Base-by-base conservation (phyloP, 306 rosid species). In the Rosa persica region DNA sequence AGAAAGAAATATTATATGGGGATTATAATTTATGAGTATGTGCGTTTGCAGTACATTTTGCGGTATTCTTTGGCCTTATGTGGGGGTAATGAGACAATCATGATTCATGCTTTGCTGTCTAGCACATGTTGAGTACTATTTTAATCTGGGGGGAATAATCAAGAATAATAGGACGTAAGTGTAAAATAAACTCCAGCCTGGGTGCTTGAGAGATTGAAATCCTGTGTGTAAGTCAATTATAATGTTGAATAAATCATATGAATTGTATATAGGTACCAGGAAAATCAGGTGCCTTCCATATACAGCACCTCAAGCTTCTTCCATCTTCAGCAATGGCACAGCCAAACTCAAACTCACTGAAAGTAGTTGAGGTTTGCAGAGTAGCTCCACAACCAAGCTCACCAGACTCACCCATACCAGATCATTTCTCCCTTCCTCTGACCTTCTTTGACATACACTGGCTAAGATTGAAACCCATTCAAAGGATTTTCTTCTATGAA, bases 401-500 rank as follows among this genome's bases (percentile, higher is more conserved):
- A 16, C 40, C 48, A 1, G 47, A 39, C 25, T 27, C 76, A 13
- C 34, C 30, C 17, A 0, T 4, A 30, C 69, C 69, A n/a, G 51
- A 65, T 0, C 73, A 60, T 9, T 48, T 9, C 46, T 70, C 58
- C 25, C 76, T 78, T 43, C 62, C 70, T 34, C 72, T 78, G 0
- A 70, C 76, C 67, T 70, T 78, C 76, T 78, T 60, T 27, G 81
- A 78, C 71, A 2, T 78, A 2, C 25, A 1, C 1, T 78, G 71
- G 76, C 16, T 68, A 6, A 48, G 67, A 54, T 16, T 69, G 11
- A 25, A 48, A 9, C 76, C 88, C 0, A 74, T 84, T 2, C 82
- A 90, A 19, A 81, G 84, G 10, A 0, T 89, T 46, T 85, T 81
- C 86, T 85, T 80, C 85, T 85, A 80, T 57, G 44, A 81, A 60